phyloP scores from a whole-genome alignment of 176 grass and related monocot genomes.

The Ensete glaucum region DNA sequence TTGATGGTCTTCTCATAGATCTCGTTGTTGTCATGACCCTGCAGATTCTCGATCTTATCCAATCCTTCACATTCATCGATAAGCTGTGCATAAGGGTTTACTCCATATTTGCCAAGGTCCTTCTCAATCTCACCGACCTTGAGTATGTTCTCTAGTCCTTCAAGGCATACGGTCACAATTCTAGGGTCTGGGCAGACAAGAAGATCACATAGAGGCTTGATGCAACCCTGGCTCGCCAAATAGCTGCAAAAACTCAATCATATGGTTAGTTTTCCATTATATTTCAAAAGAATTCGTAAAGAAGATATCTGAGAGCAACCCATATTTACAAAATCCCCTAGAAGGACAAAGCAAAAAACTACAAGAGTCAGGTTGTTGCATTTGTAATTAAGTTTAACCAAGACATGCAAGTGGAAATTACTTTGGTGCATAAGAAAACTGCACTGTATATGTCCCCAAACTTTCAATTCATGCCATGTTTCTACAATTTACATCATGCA shows the following conservation, averaged over 20 bases:
- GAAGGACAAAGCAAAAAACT: no score
- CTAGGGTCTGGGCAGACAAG: slow-evolving; percentile 40
- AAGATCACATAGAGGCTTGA: slow-evolving; percentile 52
- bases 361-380: no score
- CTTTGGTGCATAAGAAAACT: no score
- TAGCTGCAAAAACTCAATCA: slow-evolving; percentile 26
- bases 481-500: no score
- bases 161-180: slow-evolving; percentile 42
- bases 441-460: no score
- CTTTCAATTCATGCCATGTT: no score
- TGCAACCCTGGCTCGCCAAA: slow-evolving; percentile 62
- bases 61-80: slow-evolving; percentile 67
- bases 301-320: not conserved
- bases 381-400: no score
- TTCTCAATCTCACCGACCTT: slow-evolving; percentile 43
- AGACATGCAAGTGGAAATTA: no score
- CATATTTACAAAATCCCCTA: no score
- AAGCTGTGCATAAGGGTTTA: slow-evolving; percentile 48
- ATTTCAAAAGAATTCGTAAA: not conserved
- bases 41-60: slow-evolving; percentile 57
- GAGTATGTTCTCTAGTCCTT: slow-evolving; percentile 67
- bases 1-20: slow-evolving; percentile 50
- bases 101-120: slow-evolving; percentile 16
- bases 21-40: slow-evolving; percentile 32
- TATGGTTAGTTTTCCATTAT: not conserved